Percentiles rank a stretch among this genome's conserved stretches.
Conservation (phyloP, 2,329 filamentous ascomycete species). For the Xylaria sp. region DNA sequence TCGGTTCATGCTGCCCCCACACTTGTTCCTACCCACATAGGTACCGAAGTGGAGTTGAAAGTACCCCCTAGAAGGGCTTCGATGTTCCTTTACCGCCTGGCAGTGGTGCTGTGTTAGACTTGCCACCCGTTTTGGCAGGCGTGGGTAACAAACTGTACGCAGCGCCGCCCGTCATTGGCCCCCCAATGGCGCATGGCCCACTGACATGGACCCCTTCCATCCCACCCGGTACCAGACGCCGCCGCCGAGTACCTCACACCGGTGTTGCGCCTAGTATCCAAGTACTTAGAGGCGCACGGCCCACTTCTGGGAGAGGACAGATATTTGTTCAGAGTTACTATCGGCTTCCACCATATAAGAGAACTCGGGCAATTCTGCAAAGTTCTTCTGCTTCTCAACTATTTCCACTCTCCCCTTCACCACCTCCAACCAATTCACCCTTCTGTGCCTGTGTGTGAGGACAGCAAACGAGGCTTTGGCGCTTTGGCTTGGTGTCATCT, state of each 20-base stretch:
- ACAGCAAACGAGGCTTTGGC: conserved; percentile 41
- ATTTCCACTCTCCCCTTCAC: conserved; percentile 38
- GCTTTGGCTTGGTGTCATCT: conserved; percentile 38
- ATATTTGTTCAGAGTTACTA: conserved; percentile 19
- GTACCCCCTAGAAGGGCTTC: background rate
- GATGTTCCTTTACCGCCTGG: conserved; percentile 19
- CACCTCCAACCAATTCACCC: conserved; percentile 19
- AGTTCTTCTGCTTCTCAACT: conserved; percentile 28
- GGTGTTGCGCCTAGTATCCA: background rate
- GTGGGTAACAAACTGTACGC: conserved; percentile 13
- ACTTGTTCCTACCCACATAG: background rate
- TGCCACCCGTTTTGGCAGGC: conserved; percentile 21
- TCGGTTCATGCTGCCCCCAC: background rate
- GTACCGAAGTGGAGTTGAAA: background rate
- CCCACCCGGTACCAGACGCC: background rate
- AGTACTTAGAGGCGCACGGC: background rate
- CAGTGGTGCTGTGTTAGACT: conserved; percentile 27
- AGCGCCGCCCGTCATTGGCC: conserved; percentile 5
- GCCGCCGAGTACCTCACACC: background rate
- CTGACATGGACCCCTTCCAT: conserved; percentile 1
- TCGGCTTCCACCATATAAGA: conserved; percentile 46
- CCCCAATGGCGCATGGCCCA: conserved; percentile 26
- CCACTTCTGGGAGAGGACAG: conserved; percentile 4
- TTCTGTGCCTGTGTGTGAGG: conserved; percentile 31
- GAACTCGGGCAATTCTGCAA: conserved; percentile 36